These are phyloP conservation scores for Ploettnerulaceae sp. DNA, from an alignment of 2,329 filamentous ascomycete species.

Conservation along the genomic window DNA sequence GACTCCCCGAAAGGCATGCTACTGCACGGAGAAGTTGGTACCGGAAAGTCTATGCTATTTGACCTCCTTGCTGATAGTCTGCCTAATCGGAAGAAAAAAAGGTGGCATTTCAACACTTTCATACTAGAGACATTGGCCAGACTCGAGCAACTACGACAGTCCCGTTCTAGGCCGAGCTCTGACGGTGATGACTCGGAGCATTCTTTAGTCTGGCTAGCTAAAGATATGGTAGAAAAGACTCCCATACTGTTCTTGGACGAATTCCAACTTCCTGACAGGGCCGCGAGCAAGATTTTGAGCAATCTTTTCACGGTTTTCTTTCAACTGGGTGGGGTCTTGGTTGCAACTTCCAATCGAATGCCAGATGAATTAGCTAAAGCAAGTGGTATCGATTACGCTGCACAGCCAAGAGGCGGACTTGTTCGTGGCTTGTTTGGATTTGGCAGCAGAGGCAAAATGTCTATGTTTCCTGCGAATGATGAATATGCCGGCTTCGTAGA, in stretches of 20 bases:
- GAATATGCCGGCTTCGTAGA: constrained; percentile 75
- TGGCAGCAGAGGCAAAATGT: constrained; percentile 31
- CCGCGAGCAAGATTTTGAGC: constrained; percentile 72
- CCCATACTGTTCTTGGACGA: constrained; percentile 79
- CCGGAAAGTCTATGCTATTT: constrained; percentile 80
- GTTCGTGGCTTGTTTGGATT: constrained; percentile 46
- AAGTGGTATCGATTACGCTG: constrained; percentile 61
- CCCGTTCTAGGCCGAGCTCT: constrained; percentile 13
- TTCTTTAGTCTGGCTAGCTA: constrained; percentile 68
- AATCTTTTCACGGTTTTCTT: constrained; percentile 77
- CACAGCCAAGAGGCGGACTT: constrained; percentile 47
- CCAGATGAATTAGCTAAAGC: constrained; percentile 76
- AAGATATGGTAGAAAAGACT: constrained; percentile 68
- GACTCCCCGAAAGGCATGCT: constrained; percentile 71
- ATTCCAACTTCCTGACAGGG: constrained; percentile 76
- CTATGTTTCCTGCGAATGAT: constrained; percentile 51
- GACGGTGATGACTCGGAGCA: constrained; percentile 45
- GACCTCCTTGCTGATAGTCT: constrained; percentile 75
- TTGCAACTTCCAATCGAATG: constrained; percentile 79
- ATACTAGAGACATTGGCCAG: constrained; percentile 74
- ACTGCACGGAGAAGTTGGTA: constrained; percentile 76
- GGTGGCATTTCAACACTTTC: constrained; percentile 83
- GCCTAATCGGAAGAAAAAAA: constrained; percentile 65
- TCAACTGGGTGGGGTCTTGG: constrained; percentile 72
- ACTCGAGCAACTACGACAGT: constrained; percentile 57